A percentile compares a stretch with the other conserved stretches of the same genome.
These are phyloP conservation scores for Athelia sp. DNA, from an alignment of 1,284 basidiomycete genomes.

Conservation along the genomic window DNA sequence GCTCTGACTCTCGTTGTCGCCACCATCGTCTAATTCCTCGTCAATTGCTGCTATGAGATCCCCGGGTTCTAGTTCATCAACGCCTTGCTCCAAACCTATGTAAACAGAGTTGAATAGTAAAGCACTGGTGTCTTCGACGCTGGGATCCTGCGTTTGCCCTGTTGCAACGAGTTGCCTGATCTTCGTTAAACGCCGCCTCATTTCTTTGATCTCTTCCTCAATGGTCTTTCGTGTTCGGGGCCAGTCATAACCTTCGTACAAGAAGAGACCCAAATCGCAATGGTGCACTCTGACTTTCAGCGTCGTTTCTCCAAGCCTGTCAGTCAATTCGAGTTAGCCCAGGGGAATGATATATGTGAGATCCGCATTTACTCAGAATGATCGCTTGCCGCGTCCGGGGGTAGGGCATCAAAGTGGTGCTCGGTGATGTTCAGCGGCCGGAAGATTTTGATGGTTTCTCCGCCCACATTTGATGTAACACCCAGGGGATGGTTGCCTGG, in stretches of 20 bases:
- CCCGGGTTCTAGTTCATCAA: conserved; percentile 69
- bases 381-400: conserved; percentile 44
- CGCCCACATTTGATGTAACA: conserved; percentile 63
- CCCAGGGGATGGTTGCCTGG: conserved; percentile 29
- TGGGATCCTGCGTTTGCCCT: conserved; percentile 85
- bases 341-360: conserved; percentile 7
- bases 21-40: conserved; percentile 75
- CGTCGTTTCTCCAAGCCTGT: conserved; percentile 37
- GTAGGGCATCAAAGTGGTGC: conserved; percentile 68
- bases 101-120: conserved; percentile 92
- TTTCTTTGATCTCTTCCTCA: conserved; percentile 84
- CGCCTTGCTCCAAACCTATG: conserved; percentile 74
- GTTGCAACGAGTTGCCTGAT: conserved; percentile 92
- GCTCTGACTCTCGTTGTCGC: conserved; percentile 67
- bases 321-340: conserved; percentile 27
- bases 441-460: conserved; percentile 83
- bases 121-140: conserved; percentile 72
- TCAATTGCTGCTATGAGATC: conserved; percentile 88
- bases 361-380: conserved; percentile 38
- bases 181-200: conserved; percentile 82
- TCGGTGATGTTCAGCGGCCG: conserved; percentile 60
- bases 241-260: conserved; percentile 97
- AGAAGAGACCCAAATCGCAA: conserved; percentile 59
- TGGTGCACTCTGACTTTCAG: conserved; percentile 54
- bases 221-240: conserved; percentile 78